Base-by-base conservation (phyloP, 2,329 filamentous ascomycete genomes). In the Leptographium galeiforme region DNA sequence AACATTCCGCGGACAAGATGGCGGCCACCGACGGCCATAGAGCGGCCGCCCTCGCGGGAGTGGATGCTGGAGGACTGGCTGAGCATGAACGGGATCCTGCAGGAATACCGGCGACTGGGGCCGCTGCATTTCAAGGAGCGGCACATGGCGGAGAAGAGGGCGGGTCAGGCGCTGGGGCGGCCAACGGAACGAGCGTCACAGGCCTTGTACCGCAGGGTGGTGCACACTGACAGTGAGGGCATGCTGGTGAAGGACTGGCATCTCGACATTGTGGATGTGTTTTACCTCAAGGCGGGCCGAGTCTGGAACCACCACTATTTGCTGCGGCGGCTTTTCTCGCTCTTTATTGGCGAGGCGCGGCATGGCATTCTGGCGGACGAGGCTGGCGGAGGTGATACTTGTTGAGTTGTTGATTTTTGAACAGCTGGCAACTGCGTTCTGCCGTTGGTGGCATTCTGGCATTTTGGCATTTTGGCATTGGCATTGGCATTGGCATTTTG, bases 241-340 rank as follows among this genome's bases (percentile, higher is more conserved):
- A 67, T 81, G 66, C 57, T 66, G 25, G 66, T 82, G 18, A 71
- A 79, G 63, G 62, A 67, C 54, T 81, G 77, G 77, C 78, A 82
- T 55, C 63, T 81, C 18, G 77, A 81, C 55, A 70, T 79, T 52
- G 70, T 81, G 30, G 73, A 79, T 55, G 77, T 72, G 4, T 81
- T 81, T 59, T 66, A 64, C 54, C 61, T 61, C 13, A 67, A 73
- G 55, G 68, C 77, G 3, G 71, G 71, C 12, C 69, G 66, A 11
- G 34, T 56, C 13, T 81, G 77, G 76, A 70, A 73, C 25, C 76
- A 74, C 58, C 65, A 59, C 8, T 64, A 63, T 12, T 63, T 82
- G 8, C 72, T 71, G 11, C 78, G 75, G 66, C 64, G 78, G 46
- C 62, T 82, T 25, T 80, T 79, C 61, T 70, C 71, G 43, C 64